phyloP scores from a whole-genome alignment of 2,329 filamentous ascomycete genomes.

The Fusarium heterosporum region DNA sequence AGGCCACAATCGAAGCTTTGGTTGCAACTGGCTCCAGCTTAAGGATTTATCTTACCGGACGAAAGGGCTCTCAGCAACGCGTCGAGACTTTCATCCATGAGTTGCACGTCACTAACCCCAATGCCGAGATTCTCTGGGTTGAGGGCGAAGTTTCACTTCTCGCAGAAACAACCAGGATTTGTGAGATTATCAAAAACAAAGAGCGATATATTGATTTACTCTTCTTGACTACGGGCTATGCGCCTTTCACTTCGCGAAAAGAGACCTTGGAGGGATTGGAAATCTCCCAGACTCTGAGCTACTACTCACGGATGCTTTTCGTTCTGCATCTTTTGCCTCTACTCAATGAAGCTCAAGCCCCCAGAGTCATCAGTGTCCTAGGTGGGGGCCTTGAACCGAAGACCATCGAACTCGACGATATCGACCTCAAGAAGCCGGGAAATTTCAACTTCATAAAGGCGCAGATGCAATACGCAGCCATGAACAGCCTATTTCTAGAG shows the following conservation, averaged over 20 bases:
- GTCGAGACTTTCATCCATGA: conserved; percentile 52
- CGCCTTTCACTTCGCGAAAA: conserved; percentile 53
- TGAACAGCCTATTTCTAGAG: conserved; percentile 46
- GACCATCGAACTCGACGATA: conserved; percentile 43
- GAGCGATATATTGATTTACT: conserved; percentile 57
- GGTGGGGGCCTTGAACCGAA: conserved; percentile 35
- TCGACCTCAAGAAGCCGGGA: conserved; percentile 46
- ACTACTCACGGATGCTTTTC: conserved; percentile 60
- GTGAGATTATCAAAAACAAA: conserved; percentile 52
- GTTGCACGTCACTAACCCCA: conserved; percentile 52
- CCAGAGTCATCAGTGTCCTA: conserved; percentile 46
- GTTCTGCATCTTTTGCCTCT: conserved; percentile 56
- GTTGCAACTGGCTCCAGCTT: conserved; percentile 50
- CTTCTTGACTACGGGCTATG: conserved; percentile 59
- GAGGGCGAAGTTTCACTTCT: conserved; percentile 60
- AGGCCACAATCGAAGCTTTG: conserved; percentile 54
- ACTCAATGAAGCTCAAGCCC: conserved; percentile 46
- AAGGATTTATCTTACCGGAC: conserved; percentile 59
- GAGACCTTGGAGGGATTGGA: conserved; percentile 59
- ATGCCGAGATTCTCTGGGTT: conserved; percentile 57
- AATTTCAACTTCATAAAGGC: conserved; percentile 41
- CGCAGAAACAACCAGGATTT: conserved; percentile 55
- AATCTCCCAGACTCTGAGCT: conserved; percentile 54
- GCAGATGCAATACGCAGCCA: conserved; percentile 47
- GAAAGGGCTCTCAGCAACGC: conserved; percentile 51